Conservation (phyloP, 441 rosid species). For the Adansonia gregorii region DNA sequence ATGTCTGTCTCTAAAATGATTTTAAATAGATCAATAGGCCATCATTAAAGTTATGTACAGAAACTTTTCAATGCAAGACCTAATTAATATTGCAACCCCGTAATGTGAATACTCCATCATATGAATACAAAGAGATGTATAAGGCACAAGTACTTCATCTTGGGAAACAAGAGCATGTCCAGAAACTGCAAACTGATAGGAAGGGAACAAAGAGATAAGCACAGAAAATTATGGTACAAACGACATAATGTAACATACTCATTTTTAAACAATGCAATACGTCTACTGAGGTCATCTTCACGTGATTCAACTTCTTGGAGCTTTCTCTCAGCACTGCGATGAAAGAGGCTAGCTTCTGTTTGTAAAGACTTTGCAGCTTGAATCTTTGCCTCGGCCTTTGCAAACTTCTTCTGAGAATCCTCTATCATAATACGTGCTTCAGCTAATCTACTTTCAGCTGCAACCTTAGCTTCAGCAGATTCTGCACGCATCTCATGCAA, state of each 20-base stretch:
- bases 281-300: conserved; percentile 76
- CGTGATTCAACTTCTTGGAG: conserved; percentile 80
- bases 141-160: not conserved
- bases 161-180: conserved; percentile 1
- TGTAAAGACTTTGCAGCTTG: conserved; percentile 70
- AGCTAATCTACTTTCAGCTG: conserved; percentile 67
- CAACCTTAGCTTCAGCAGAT: conserved; percentile 85
- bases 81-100: not conserved
- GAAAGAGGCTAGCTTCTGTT: conserved; percentile 68
- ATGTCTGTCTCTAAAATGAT: not conserved
- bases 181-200: not conserved
- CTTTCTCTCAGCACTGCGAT: conserved; percentile 80
- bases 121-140: not conserved
- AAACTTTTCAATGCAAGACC: not conserved
- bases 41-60: not conserved
- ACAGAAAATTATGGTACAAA: not conserved
- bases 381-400: conserved; percentile 67
- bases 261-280: conserved; percentile 58
- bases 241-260: conserved; percentile 54
- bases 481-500: conserved; percentile 97
- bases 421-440: conserved; percentile 71
- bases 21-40: not conserved
- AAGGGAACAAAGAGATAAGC: not conserved
- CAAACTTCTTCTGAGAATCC: conserved; percentile 66
- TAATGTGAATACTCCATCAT: not conserved